These are phyloP conservation scores for Collybia sordida DNA, from an alignment of 768 basidiomycete species.

Conservation along the genomic window DNA sequence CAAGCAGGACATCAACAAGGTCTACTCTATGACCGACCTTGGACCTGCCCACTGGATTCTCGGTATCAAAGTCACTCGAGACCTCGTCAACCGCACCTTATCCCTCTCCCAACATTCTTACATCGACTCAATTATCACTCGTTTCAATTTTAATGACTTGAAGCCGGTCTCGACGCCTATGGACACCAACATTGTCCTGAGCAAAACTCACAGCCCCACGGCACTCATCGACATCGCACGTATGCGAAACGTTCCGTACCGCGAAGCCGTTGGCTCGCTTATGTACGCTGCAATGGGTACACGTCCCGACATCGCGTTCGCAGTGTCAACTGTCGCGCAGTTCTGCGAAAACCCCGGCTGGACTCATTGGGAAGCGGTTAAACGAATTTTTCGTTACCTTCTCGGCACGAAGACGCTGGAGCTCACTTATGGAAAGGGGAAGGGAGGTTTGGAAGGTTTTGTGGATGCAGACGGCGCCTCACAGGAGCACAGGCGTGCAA, in stretches of 20 bases:
- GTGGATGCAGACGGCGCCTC: conserved; percentile 9
- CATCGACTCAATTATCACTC: conserved; percentile 24
- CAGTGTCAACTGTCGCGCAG: conserved; percentile 26
- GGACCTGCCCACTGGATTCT: conserved; percentile 13
- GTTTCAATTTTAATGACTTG: conserved; percentile 23
- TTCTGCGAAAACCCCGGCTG: conserved; percentile 29
- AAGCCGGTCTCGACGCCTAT: conserved; percentile 24
- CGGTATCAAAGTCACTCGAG: conserved; percentile 14
- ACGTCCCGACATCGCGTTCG: conserved; percentile 30
- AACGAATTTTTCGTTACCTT: conserved; percentile 38
- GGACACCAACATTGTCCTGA: conserved; percentile 19
- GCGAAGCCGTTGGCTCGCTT: conserved; percentile 26
- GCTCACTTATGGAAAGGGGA: conserved; percentile 13
- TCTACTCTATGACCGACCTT: conserved; percentile 3
- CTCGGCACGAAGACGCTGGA: conserved; percentile 16
- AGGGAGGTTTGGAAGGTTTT: conserved; percentile 1
- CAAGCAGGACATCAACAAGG: not conserved
- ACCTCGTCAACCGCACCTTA: conserved; percentile 13
- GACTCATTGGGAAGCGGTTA: conserved; percentile 38
- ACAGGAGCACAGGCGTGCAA: conserved; percentile 22
- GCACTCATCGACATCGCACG: conserved; percentile 15
- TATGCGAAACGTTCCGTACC: conserved; percentile 25
- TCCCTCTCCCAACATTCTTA: conserved; percentile 28
- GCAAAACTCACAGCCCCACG: conserved; percentile 15
- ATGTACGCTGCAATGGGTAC: conserved; percentile 31